phyloP scores from a whole-genome alignment of 805 yeast genomes.

The Hanseniaspora jakobsenii region DNA sequence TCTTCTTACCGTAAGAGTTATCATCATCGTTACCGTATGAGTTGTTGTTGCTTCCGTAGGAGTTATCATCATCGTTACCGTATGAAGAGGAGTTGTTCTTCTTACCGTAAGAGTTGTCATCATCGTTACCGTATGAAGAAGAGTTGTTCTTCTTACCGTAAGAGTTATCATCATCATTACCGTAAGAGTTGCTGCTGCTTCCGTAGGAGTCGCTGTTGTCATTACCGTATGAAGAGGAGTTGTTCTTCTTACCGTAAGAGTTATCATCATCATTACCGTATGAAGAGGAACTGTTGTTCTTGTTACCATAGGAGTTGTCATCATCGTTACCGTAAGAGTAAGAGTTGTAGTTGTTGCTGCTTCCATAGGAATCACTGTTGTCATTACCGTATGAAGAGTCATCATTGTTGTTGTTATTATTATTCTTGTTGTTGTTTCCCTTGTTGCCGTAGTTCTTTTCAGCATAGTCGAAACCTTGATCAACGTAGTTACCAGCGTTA shows the following conservation, averaged over 20 bases:
- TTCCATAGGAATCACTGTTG: slow-evolving; percentile 15
- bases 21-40: slow-evolving; percentile 25
- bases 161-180: slow-evolving; percentile 27
- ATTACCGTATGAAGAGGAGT: too few relatives aligned
- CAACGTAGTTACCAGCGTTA: slow-evolving; percentile 14
- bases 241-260: slow-evolving; percentile 24
- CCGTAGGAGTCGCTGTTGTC: slow-evolving; percentile 19
- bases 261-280: slow-evolving; percentile 13
- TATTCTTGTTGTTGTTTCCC: too few relatives aligned
- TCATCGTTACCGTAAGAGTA: slow-evolving; percentile 27
- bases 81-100: slow-evolving; percentile 16
- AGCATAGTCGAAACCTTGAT: slow-evolving; percentile 22
- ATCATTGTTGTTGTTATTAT: slow-evolving; percentile 18
- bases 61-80: slow-evolving; percentile 16
- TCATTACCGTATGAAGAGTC: slow-evolving; percentile 12
- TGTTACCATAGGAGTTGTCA: slow-evolving; percentile 23
- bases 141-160: too few relatives aligned
- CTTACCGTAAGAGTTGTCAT: slow-evolving; percentile 23
- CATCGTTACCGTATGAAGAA: too few relatives aligned
- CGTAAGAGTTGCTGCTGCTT: slow-evolving; percentile 21
- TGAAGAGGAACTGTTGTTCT: too few relatives aligned
- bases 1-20: slow-evolving; percentile 22
- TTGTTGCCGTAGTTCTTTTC: slow-evolving; percentile 23
- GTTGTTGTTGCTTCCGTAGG: slow-evolving; percentile 21
- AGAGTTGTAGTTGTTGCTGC: slow-evolving; percentile 19